A percentile compares a stretch with the other conserved stretches of the same genome.
Conservation (phyloP, 1,139 yeast genomes). For the Pichia sp. region DNA sequence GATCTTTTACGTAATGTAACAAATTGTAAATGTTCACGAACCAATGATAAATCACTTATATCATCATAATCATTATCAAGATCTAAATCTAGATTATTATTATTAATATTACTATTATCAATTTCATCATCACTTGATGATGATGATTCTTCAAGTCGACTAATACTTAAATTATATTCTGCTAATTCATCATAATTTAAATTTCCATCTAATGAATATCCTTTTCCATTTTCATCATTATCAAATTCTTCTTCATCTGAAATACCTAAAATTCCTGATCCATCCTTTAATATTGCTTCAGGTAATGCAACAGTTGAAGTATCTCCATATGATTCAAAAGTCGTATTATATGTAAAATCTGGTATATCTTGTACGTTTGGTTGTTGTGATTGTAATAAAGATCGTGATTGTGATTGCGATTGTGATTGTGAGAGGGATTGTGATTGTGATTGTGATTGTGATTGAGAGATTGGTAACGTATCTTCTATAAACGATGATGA, state of each 20-base stretch:
- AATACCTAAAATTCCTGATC: constrained; percentile 20
- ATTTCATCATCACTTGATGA: not conserved
- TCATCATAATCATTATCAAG: not conserved
- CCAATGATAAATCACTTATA: constrained; percentile 12
- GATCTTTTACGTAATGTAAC: constrained; percentile 6
- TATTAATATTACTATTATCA: not conserved
- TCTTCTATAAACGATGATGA: constrained; percentile 4
- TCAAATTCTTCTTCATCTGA: constrained; percentile 8
- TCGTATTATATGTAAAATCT: constrained; percentile 15
- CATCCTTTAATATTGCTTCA: constrained; percentile 27
- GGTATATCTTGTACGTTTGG: not conserved
- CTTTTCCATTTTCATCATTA: constrained; percentile 1
- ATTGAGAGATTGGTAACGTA: constrained; percentile 10
- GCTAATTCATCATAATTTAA: constrained; percentile 1
- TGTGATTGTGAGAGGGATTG: constrained; percentile 4
- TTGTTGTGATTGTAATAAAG: not conserved
- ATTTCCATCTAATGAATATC: constrained; percentile 1
- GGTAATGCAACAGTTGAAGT: constrained; percentile 29
- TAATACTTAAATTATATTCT: not conserved
- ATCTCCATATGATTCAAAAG: constrained; percentile 21
- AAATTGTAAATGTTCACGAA: constrained; percentile 7
- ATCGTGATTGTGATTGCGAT: constrained; percentile 1
- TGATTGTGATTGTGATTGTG: constrained; percentile 6
- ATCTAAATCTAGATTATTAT: not conserved
- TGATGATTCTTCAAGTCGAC: not conserved